Percentiles rank a stretch among this genome's conserved stretches.
These are phyloP conservation scores for Corinectria fuckeliana DNA, from an alignment of 2,329 filamentous ascomycete genomes.

Conservation along the genomic window DNA sequence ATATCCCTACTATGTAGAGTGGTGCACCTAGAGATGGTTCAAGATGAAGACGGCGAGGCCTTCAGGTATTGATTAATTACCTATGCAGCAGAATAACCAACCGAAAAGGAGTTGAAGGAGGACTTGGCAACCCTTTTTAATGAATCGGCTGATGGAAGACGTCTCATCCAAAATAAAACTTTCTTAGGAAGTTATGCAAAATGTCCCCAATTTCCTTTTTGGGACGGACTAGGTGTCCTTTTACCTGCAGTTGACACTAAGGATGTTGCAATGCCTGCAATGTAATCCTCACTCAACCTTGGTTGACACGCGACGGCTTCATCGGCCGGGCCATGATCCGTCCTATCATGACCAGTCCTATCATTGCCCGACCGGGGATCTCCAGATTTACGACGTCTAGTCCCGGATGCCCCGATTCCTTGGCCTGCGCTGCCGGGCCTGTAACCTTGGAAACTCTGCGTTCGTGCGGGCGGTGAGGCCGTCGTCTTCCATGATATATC, in stretches of 20 bases:
- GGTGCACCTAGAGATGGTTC: background rate
- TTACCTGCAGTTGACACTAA: background rate
- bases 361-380: slow-evolving; percentile 24
- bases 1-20: background rate
- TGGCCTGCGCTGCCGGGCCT: background rate
- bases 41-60: background rate
- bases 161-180: slow-evolving; percentile 7
- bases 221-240: slow-evolving; percentile 6
- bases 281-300: slow-evolving; percentile 20
- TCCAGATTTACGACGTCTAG: slow-evolving; percentile 21
- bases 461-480: slow-evolving; percentile 19
- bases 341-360: slow-evolving; percentile 23
- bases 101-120: background rate
- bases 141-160: background rate
- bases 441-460: background rate
- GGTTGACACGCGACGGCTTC: slow-evolving; percentile 35
- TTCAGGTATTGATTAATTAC: background rate
- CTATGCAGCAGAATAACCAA: background rate
- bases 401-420: background rate
- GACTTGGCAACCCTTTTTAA: slow-evolving; percentile 3
- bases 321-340: slow-evolving; percentile 18
- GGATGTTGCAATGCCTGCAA: background rate
- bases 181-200: slow-evolving; percentile 11
- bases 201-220: background rate
- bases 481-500: slow-evolving; percentile 3